These are phyloP conservation scores for Maudiozyma bulderi DNA, from an alignment of 805 yeast genomes.

Conservation along the genomic window DNA sequence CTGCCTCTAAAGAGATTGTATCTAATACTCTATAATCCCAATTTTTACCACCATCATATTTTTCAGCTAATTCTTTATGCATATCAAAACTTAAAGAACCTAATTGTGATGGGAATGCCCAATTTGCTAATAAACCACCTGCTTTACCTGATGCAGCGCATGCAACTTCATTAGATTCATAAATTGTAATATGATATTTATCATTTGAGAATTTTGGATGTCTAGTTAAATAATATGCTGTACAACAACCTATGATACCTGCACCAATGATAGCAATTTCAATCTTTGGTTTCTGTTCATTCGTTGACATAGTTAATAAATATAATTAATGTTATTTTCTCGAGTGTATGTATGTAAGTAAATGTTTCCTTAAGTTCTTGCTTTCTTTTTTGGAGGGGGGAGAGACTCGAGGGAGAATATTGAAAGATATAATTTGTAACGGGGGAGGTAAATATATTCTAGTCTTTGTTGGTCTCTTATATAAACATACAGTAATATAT, in stretches of 20 bases:
- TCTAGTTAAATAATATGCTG: constrained; percentile 77
- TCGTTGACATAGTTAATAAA: neutral
- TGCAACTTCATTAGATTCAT: constrained; percentile 88
- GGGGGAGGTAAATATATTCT: no score
- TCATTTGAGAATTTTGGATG: constrained; percentile 72
- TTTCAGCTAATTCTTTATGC: constrained; percentile 72
- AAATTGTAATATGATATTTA: constrained; percentile 69
- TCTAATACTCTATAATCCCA: constrained; percentile 92
- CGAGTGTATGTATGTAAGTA: no score
- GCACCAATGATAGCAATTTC: constrained; percentile 87
- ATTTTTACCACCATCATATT: constrained; percentile 70
- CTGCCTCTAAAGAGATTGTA: constrained; percentile 82
- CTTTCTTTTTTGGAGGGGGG: no score
- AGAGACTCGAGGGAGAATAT: no score
- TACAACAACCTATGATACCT: constrained; percentile 92
- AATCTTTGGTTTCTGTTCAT: constrained; percentile 40
- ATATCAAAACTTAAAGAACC: constrained; percentile 80
- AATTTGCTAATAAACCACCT: constrained; percentile 85
- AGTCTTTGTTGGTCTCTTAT: no score
- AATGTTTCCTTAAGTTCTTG: no score
- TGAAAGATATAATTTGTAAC: no score
- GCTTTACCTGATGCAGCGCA: constrained; percentile 98
- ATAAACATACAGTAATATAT: no score
- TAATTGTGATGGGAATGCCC: constrained; percentile 95
- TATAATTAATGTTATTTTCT: no score